A percentile compares a stretch with the other conserved stretches of the same genome.
phyloP scores from a whole-genome alignment of 1,284 basidiomycete species.

The Ustilago tritici region DNA sequence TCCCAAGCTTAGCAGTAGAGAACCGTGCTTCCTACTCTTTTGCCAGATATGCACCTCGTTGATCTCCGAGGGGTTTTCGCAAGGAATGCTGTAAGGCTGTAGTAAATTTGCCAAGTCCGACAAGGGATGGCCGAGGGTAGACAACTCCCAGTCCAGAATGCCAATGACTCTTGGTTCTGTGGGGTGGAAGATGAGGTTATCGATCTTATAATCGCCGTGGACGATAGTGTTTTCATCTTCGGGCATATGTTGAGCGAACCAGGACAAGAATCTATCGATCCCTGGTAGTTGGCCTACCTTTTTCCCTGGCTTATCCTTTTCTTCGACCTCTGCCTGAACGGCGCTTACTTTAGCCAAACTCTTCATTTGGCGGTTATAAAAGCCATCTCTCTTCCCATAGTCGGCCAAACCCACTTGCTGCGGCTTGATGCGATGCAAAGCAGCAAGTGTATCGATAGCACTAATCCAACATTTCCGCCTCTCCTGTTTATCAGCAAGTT shows the following conservation, averaged over 20 bases:
- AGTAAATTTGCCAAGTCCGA: conserved; percentile 93
- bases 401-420: conserved; percentile 77
- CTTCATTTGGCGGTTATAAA: conserved; percentile 92
- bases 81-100: conserved; percentile 73
- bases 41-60: conserved; percentile 33
- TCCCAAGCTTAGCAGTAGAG: conserved; percentile 54
- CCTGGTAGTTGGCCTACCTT: conserved; percentile 75
- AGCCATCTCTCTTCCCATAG: conserved; percentile 83
- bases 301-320: conserved; percentile 75
- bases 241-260: conserved; percentile 82
- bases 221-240: conserved; percentile 78
- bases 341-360: conserved; percentile 81
- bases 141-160: conserved; percentile 95
- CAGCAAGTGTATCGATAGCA: conserved; percentile 76
- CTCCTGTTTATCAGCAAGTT: conserved; percentile 72
- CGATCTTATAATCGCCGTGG: conserved; percentile 96
- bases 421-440: conserved; percentile 80
- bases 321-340: conserved; percentile 78
- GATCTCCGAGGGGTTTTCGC: conserved; percentile 18
- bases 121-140: conserved; percentile 76
- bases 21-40: conserved; percentile 15
- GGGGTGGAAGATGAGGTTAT: conserved; percentile 93
- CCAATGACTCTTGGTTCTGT: conserved; percentile 92
- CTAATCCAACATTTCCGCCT: conserved; percentile 75
- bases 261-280: conserved; percentile 79